Percentiles rank a stretch among this genome's conserved stretches.
phyloP scores from a whole-genome alignment of 306 rosid genomes.

The Argentina anserina region DNA sequence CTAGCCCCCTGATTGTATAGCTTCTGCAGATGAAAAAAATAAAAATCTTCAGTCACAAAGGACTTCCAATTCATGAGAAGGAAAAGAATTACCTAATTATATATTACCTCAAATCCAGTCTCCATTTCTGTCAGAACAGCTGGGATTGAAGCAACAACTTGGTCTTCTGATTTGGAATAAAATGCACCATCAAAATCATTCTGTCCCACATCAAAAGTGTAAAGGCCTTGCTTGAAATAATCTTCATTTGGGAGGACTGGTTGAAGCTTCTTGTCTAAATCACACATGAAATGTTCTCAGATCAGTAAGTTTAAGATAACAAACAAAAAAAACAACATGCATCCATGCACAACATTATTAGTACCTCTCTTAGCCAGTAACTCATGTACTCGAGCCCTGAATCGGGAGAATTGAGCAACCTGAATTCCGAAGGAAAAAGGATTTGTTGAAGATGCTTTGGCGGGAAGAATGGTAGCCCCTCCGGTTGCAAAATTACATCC shows the following conservation, averaged over 20 bases:
- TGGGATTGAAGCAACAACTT: constrained; percentile 28
- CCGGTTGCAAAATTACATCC: constrained; percentile 42
- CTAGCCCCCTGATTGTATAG: constrained; percentile 31
- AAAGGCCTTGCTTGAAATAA: constrained; percentile 31
- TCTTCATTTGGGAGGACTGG: constrained; percentile 27
- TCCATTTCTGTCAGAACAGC: constrained; percentile 26
- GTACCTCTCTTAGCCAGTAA: constrained; percentile 25
- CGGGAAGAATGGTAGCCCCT: constrained; percentile 35
- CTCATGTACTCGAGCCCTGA: constrained; percentile 30
- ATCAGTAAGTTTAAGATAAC: not conserved
- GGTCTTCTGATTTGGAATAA: constrained; percentile 22
- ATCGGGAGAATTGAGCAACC: constrained; percentile 28
- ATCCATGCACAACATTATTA: not conserved
- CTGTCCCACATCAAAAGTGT: constrained; percentile 39
- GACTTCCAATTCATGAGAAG: not conserved
- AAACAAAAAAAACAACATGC: not conserved
- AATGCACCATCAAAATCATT: constrained; percentile 41
- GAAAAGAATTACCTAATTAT: not conserved
- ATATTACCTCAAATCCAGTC: constrained; percentile 29
- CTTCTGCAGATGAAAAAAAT: constrained; percentile 16
- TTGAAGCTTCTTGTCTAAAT: constrained; percentile 19
- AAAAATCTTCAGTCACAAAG: no score
- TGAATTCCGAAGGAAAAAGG: constrained; percentile 38
- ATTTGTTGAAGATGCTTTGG: constrained; percentile 26
- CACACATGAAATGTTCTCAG: not conserved